These are phyloP conservation scores for Oryza punctata DNA, from an alignment of 176 grass and related monocot species.

Conservation along the genomic window DNA sequence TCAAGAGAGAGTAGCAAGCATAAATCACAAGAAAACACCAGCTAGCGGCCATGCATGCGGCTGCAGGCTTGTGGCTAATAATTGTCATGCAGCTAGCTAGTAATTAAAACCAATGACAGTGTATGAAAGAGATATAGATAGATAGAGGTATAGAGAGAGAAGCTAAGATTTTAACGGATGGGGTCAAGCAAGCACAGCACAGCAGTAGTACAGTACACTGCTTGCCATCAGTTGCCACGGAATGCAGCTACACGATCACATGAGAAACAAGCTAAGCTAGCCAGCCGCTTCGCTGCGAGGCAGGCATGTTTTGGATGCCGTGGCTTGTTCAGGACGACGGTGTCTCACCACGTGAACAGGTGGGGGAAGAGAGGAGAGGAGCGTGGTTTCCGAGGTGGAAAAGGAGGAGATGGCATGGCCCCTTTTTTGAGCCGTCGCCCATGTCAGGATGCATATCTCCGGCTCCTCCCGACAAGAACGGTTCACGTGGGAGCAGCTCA, in stretches of 20 bases:
- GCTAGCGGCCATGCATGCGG: background rate
- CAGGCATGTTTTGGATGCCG: background rate
- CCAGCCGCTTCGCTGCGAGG: background rate
- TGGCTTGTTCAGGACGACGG: no score
- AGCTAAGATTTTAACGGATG: background rate
- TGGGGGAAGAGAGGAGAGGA: conserved; percentile 43
- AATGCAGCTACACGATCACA: conserved; percentile 30
- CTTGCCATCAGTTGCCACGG: conserved; percentile 12
- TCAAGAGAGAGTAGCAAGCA: background rate
- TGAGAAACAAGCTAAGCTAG: conserved; percentile 25
- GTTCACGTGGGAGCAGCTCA: conserved; percentile 78
- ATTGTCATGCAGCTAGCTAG: background rate
- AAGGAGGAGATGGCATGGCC: conserved; percentile 20
- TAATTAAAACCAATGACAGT: background rate
- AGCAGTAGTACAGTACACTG: conserved; percentile 11
- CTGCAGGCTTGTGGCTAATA: background rate
- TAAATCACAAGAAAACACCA: background rate
- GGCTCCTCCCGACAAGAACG: conserved; percentile 42
- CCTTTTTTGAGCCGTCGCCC: background rate
- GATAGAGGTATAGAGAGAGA: background rate
- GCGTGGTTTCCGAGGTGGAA: conserved; percentile 71
- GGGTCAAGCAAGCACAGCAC: background rate
- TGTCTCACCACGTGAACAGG: conserved; percentile 84
- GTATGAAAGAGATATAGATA: background rate
- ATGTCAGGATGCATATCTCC: conserved; percentile 27